Base-by-base conservation (phyloP, 192 early-diverging fungal species). In the Phlyctochytrium bullatum region DNA sequence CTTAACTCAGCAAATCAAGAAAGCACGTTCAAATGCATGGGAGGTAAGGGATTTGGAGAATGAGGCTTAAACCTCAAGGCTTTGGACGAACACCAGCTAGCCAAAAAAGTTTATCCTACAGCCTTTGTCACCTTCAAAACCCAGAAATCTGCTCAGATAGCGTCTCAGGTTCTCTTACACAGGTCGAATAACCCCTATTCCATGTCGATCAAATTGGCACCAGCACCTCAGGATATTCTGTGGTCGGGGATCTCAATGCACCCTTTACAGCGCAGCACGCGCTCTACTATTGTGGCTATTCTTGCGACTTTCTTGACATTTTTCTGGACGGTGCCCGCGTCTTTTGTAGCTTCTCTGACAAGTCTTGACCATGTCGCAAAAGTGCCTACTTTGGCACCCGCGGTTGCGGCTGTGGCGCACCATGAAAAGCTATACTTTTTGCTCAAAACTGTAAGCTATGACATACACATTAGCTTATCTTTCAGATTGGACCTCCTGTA, bases 71-170 rank as follows among this genome's bases (percentile, higher is more conserved):
- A n/a, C n/a, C n/a, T n/a, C n/a, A n/a, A n/a, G n/a, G n/a, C n/a
- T n/a, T n/a, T n/a, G n/a, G n/a, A n/a, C n/a, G n/a, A n/a, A n/a
- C n/a, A n/a, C n/a, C n/a, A n/a, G n/a, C n/a, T n/a, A n/a, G n/a
- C n/a, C n/a, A n/a, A n/a, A n/a, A n/a, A n/a, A n/a, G n/a, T n/a
- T n/a, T n/a, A n/a, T n/a, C n/a, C 73, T 14, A 70, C 79, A 10
- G 83, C 66, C 0, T 84, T 84, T 67, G 80, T 84, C 2, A 84
- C 83, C 2, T 84, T 84, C 62, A 68, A 68, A 25, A 64, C 73
- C 3, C 77, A 78, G 54, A 36, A 72, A 31, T 31, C 69, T n/a
- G 78, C 78, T 24, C 69, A 73, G 53, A 60, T 69, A 62, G 82
- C 77, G 0, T 50, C 31, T 25, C 78, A 81, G 66, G 57, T 79